Percentiles rank a stretch among this genome's conserved stretches.
Evolutionary conservation across 257 asterid species (phyloP).

Genomic region (Cynanchum wilfordii): DNA sequence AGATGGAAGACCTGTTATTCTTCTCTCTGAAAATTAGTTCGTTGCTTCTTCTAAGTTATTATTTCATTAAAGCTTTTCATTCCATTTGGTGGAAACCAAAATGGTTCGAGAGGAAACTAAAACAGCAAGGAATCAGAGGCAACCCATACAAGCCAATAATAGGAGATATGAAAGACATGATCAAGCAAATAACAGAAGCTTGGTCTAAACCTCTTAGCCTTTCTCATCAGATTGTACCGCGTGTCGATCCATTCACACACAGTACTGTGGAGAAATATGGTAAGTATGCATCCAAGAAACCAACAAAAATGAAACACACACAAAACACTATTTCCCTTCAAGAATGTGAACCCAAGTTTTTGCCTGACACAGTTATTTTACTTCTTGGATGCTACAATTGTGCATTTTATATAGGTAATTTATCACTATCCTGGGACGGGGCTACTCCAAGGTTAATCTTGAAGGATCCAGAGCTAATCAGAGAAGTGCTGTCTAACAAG

Average conservation of each 20-base stretch:
- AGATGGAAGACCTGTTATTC: not conserved
- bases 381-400: not conserved
- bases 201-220: constrained; percentile 49
- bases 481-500: constrained; percentile 42
- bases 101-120: constrained; percentile 33
- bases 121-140: constrained; percentile 42
- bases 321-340: not conserved
- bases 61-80: not conserved
- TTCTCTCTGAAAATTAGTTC: constrained; percentile 1
- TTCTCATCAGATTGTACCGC: constrained; percentile 34
- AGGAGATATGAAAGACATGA: constrained; percentile 41
- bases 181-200: constrained; percentile 34
- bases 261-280: constrained; percentile 39
- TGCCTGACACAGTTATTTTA: not conserved
- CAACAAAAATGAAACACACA: not conserved
- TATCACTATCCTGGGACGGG: constrained; percentile 43
- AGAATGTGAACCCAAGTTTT: not conserved
- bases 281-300: constrained; percentile 7
- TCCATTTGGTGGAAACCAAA: constrained; percentile 45
- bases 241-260: constrained; percentile 48
- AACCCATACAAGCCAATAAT: constrained; percentile 36
- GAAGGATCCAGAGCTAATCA: constrained; percentile 42
- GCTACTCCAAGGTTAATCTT: constrained; percentile 38
- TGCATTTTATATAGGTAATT: constrained; percentile 25
- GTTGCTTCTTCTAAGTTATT: not conserved